Base-by-base conservation (phyloP, 345 rosid genomes). In the Adansonia digitata region DNA sequence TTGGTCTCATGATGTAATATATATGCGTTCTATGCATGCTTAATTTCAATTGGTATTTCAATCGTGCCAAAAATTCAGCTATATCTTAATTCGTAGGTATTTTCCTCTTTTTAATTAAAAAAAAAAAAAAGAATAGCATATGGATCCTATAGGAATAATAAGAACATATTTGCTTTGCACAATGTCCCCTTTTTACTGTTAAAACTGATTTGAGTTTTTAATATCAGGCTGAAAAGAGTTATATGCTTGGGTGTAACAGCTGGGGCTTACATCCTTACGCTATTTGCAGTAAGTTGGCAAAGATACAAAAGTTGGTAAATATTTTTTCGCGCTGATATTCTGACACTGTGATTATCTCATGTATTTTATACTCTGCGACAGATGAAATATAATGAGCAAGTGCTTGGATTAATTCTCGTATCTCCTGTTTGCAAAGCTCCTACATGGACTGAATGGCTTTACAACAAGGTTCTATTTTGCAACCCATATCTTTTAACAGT, bases 401-500 rank as follows among this genome's bases (percentile, higher is more conserved):
- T 86, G 71, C 87, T 85, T 71, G 91, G 93, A 45, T 75, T 89
- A 63, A 86, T 86, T 42, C 91, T 89, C 3, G 90, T 86, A 56
- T 89, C 93, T 55, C 93, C 93, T 15, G 81, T 87, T 67, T 89
- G 90, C 85, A 87, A 81, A 81, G 85, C 87, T 63, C 87, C 91
- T 66, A 81, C 91, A 0, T 89, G 93, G 93, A 77, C 91, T 59
- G 93, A 89, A 74, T 89, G 93, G 93, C 74, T 87, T 26, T 89
- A 85, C 78, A 87, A 86, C 80, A 89, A 89, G 93, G 93, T 87
- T 80, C 69, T 11, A 17, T 20, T 73, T 57, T 61, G 63, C 37
- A 56, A 69, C 26, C 3, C 12, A 17, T 9, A 22, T 63, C 22
- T 15, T n/a, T 13, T 37, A 39, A 55, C 11, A 39, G 49, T 68